Conservation (phyloP, 306 rosid species). For the Cicer chorassanicum region DNA sequence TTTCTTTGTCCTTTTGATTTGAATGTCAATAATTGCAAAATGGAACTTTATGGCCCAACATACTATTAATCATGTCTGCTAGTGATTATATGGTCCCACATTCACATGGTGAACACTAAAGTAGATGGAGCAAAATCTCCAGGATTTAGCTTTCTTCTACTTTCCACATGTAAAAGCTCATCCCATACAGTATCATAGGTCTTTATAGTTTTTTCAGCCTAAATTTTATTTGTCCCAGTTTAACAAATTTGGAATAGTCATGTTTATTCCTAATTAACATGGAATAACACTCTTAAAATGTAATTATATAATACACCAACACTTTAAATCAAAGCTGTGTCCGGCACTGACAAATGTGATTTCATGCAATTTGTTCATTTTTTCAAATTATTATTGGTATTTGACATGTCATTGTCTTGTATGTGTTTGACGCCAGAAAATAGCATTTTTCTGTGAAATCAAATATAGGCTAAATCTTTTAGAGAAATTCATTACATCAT, state of each 20-base stretch:
- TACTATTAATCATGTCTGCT: constrained; percentile 45
- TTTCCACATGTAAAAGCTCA: constrained; percentile 39
- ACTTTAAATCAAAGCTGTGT: no score
- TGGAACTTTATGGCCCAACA: constrained; percentile 42
- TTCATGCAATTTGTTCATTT: no score
- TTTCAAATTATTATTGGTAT: no score
- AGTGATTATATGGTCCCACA: constrained; percentile 56
- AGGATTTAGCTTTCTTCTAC: constrained; percentile 43
- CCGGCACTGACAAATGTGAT: no score
- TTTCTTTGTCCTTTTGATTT: constrained; percentile 45
- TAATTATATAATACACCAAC: neutral
- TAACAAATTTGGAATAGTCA: constrained; percentile 1
- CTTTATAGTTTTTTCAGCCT: constrained; percentile 20
- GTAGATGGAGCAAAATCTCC: constrained; percentile 35
- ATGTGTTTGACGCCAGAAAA: no score
- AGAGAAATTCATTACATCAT: constrained; percentile 25
- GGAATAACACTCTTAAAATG: neutral
- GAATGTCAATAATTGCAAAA: constrained; percentile 53
- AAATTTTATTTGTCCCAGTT: constrained; percentile 20
- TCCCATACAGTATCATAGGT: constrained; percentile 24
- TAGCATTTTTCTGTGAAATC: no score
- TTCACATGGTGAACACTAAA: constrained; percentile 57
- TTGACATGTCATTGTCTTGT: no score
- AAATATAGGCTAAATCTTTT: neutral
- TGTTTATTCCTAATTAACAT: constrained; percentile 19